phyloP scores from a whole-genome alignment of 768 basidiomycete species.

The Multifurca ochricompacta region DNA sequence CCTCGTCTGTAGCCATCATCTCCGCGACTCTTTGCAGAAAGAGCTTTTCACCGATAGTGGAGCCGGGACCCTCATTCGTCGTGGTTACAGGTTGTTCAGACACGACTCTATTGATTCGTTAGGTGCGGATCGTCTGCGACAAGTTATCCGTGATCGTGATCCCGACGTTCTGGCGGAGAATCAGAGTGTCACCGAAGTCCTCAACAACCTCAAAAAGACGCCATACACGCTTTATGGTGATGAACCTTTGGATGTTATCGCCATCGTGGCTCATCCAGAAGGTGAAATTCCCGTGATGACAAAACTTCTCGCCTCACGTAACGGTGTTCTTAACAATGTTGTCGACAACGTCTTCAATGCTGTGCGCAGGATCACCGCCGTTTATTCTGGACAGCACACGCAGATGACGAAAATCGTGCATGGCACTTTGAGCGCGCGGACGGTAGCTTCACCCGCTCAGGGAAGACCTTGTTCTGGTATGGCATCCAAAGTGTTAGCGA shows the following conservation, averaged over 20 bases:
- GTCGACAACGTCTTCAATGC: slow-evolving; percentile 96
- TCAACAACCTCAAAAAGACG: slow-evolving; percentile 70
- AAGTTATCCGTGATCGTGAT: slow-evolving; percentile 92
- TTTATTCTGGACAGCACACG: slow-evolving; percentile 96
- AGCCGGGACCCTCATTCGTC: slow-evolving; percentile 94
- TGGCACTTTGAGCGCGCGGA: slow-evolving; percentile 99
- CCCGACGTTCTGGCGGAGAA: slow-evolving; percentile 79
- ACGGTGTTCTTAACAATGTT: slow-evolving; percentile 88
- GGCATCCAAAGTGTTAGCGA: slow-evolving; percentile 87
- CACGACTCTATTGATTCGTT: slow-evolving; percentile 72
- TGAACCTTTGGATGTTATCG: slow-evolving; percentile 92
- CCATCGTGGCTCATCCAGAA: slow-evolving; percentile 86
- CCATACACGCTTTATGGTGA: slow-evolving; percentile 98
- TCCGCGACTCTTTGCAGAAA: slow-evolving; percentile 88
- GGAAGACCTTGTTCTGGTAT: slow-evolving; percentile 96
- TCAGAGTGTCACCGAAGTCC: slow-evolving; percentile 80
- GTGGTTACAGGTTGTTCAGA: slow-evolving; percentile 97
- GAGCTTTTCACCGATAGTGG: slow-evolving; percentile 98
- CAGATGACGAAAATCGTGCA: slow-evolving; percentile 91
- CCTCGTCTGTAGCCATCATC: slow-evolving; percentile 98
- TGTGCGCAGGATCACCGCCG: slow-evolving; percentile 91
- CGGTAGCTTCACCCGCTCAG: slow-evolving; percentile 92
- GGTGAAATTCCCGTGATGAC: slow-evolving; percentile 88
- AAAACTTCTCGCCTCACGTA: slow-evolving; percentile 82
- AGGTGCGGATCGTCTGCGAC: slow-evolving; percentile 90